Conservation (phyloP, 2,329 filamentous ascomycete genomes). For the Bimuria novae-zelandiae region DNA sequence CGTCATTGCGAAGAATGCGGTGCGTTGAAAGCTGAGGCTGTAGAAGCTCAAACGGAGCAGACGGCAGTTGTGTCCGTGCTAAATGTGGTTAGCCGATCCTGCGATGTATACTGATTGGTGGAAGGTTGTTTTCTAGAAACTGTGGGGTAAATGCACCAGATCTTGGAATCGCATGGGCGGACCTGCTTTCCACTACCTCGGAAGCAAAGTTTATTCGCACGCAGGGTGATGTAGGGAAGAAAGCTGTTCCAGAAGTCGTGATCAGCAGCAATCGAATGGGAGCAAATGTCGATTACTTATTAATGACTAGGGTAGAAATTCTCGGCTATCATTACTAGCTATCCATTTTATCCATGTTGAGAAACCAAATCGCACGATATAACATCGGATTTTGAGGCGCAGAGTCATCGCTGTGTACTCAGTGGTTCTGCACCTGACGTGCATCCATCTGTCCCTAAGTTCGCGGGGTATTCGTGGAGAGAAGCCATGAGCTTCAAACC, state of each 20-base stretch:
- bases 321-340: not conserved
- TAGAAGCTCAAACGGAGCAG: constrained; percentile 30
- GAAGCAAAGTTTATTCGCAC: not conserved
- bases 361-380: not conserved
- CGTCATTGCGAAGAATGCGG: constrained; percentile 17
- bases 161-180: constrained; percentile 1
- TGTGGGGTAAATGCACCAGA: constrained; percentile 2
- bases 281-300: not conserved
- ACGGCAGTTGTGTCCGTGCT: constrained; percentile 24
- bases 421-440: not conserved
- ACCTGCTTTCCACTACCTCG: not conserved
- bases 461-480: not conserved
- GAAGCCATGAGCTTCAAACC: not conserved
- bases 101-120: constrained; percentile 28
- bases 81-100: constrained; percentile 15
- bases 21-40: constrained; percentile 16
- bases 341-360: not conserved
- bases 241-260: not conserved
- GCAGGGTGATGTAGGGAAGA: not conserved
- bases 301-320: not conserved
- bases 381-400: not conserved
- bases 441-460: not conserved
- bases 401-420: not conserved
- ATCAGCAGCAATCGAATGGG: not conserved
- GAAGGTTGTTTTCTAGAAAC: constrained; percentile 28